Evolutionary conservation across 2,329 filamentous ascomycete species (phyloP).

Genomic region (Ascochyta fabae): DNA sequence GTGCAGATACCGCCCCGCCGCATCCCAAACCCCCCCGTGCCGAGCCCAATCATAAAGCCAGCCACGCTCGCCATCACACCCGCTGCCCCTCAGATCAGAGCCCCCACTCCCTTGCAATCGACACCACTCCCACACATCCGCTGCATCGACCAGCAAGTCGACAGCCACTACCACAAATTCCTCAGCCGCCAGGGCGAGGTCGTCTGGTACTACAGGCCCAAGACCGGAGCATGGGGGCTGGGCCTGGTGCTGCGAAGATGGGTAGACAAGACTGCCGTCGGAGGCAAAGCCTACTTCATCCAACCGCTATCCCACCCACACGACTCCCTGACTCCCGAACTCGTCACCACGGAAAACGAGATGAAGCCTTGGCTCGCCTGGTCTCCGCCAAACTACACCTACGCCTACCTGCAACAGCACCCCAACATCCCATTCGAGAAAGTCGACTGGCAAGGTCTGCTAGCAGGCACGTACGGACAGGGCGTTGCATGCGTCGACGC

Average conservation of each 20-base stretch:
- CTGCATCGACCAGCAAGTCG: slow-evolving; percentile 57
- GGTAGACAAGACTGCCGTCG: slow-evolving; percentile 39
- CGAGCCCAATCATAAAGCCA: slow-evolving; percentile 33
- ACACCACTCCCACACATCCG: slow-evolving; percentile 51
- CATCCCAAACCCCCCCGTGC: slow-evolving; percentile 26
- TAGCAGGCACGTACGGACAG: slow-evolving; percentile 53
- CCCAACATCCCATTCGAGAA: slow-evolving; percentile 54
- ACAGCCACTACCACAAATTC: slow-evolving; percentile 56
- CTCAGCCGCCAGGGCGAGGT: slow-evolving; percentile 62
- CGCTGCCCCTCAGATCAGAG: slow-evolving; percentile 24
- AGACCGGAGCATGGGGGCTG: slow-evolving; percentile 59
- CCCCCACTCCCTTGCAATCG: slow-evolving; percentile 35
- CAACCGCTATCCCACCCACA: slow-evolving; percentile 59
- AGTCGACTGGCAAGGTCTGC: slow-evolving; percentile 58
- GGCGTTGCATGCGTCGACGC: slow-evolving; percentile 62
- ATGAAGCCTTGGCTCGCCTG: slow-evolving; percentile 66
- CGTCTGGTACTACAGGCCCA: slow-evolving; percentile 61
- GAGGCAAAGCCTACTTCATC: slow-evolving; percentile 49
- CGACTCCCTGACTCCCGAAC: slow-evolving; percentile 47
- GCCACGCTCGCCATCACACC: slow-evolving; percentile 21
- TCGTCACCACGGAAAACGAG: slow-evolving; percentile 52
- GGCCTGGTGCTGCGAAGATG: slow-evolving; percentile 59
- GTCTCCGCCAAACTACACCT: slow-evolving; percentile 61
- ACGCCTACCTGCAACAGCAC: slow-evolving; percentile 51
- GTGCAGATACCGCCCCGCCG: slow-evolving; percentile 38